Base-by-base conservation (phyloP, 306 rosid genomes). In the Luffa aegyptiaca region DNA sequence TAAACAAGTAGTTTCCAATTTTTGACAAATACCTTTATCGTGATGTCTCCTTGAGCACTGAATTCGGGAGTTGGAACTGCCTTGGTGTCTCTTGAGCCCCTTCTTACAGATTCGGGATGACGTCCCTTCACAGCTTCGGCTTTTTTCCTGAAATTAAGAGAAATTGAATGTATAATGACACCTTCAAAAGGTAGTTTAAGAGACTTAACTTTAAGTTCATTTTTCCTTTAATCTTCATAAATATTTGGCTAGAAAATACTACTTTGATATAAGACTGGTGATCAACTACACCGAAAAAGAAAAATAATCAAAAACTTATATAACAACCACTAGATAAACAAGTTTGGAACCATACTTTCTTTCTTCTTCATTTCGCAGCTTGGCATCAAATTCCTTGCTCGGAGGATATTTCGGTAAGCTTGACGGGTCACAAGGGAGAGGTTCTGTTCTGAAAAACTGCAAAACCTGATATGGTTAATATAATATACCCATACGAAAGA, bases 361-460 rank as follows among this genome's bases (percentile, higher is more conserved):
- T 52, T 81, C 84, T 86, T 91, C 96, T 75, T 92, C 90, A 11
- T 90, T 90, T 76, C 89, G 89, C 64, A 74, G 90, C 88, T 82
- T 95, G 78, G 89, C 92, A 82, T 92, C 93, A 17, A 88, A 85
- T 86, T 92, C 97, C 84, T 95, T 95, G 88, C 96, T 88, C 53
- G 97, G 97, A 80, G 93, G 88, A 85, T 91, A 89, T 82, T 88
- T 90, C 1, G 97, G 98, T 75, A 95, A 83, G 84, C 87, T 85
- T 69, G 92, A 90, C 35, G 98, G 97, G 57, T 89, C 87, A 85
- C 97, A 95, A 87, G 98, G 93, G 53, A 88, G 86, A 13, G 98
- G 98, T 3, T 85, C 73, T 45, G 93, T 87, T 45, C 85, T 82
- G 88, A 95, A 92, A 85, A 95, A 92, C 98, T 95, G 85, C 58